These are phyloP conservation scores for Backusella mclennaniae DNA, from an alignment of 192 early-diverging fungal genomes.

Conservation along the genomic window DNA sequence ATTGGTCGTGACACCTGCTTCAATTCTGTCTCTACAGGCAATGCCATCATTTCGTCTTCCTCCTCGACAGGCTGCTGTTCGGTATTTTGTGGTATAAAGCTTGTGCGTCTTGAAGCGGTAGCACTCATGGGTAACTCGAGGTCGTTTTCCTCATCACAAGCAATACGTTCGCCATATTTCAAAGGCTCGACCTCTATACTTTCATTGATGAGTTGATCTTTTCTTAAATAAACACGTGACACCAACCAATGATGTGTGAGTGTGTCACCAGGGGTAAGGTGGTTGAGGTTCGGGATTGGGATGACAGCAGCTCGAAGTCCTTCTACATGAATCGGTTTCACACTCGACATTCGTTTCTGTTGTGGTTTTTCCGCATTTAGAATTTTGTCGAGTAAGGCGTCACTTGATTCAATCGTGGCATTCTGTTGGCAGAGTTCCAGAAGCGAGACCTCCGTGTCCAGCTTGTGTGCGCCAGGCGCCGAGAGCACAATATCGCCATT, in stretches of 20 bases:
- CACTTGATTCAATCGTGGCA: constrained; percentile 10
- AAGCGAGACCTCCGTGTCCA: constrained; percentile 34
- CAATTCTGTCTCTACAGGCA: not conserved
- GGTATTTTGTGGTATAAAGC: not conserved
- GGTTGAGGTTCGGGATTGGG: constrained; percentile 5
- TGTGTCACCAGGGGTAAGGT: constrained; percentile 38
- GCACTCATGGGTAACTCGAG: not conserved
- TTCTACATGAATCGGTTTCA: constrained; percentile 7
- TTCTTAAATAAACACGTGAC: constrained; percentile 54
- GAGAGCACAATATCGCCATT: constrained; percentile 29
- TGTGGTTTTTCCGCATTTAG: not conserved
- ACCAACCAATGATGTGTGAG: constrained; percentile 52
- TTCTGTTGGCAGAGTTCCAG: constrained; percentile 40
- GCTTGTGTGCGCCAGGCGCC: constrained; percentile 45
- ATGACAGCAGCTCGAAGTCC: constrained; percentile 15
- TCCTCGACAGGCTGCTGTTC: not conserved
- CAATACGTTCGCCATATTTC: constrained; percentile 38
- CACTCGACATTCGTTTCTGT: not conserved
- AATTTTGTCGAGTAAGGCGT: not conserved
- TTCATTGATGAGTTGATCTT: constrained; percentile 54
- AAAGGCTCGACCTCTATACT: constrained; percentile 51
- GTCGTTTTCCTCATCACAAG: constrained; percentile 33
- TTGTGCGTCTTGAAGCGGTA: constrained; percentile 3
- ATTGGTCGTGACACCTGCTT: not conserved
- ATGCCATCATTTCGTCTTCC: not conserved